Conservation (phyloP, 371 early-diverging fungal species). For the Mucor piriformis region DNA sequence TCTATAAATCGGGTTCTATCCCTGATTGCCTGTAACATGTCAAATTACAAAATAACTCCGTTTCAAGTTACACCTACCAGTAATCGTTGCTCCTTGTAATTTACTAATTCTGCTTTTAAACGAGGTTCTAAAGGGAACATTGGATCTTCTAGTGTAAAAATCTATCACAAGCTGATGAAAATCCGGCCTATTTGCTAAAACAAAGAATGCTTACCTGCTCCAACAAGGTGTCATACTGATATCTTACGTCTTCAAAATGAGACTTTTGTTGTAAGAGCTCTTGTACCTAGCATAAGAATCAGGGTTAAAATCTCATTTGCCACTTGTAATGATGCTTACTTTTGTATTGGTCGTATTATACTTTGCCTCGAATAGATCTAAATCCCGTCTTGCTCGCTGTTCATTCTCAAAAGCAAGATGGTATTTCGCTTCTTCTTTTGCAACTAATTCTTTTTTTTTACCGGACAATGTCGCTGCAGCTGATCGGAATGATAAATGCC, state of each 20-base stretch:
- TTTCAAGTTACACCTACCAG: conserved; percentile 20
- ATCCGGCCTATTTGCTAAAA: no score
- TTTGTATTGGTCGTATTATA: conserved; percentile 2
- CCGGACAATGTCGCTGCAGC: conserved; percentile 47
- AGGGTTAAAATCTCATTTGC: background rate
- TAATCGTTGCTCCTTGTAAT: conserved; percentile 30
- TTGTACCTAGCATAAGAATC: conserved; percentile 5
- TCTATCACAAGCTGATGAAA: conserved; percentile 14
- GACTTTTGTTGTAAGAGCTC: conserved; percentile 12
- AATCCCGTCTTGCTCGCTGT: conserved; percentile 36
- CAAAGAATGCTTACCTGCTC: conserved; percentile 16
- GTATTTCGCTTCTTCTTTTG: conserved; percentile 42
- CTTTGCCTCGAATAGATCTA: conserved; percentile 20
- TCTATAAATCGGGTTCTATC: conserved; percentile 34
- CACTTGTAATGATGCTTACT: background rate
- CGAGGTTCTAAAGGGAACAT: conserved; percentile 35
- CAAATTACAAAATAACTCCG: background rate
- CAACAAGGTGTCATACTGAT: conserved; percentile 17
- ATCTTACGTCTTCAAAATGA: conserved; percentile 15
- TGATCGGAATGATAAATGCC: conserved; percentile 39
- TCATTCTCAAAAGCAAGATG: conserved; percentile 49
- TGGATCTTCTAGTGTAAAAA: conserved; percentile 28
- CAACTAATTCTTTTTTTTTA: conserved; percentile 40
- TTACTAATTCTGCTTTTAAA: conserved; percentile 32
- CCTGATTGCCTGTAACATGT: conserved; percentile 34